phyloP scores from a whole-genome alignment of 202 grass and related monocot genomes.

The Tripidium arundinaceum region DNA sequence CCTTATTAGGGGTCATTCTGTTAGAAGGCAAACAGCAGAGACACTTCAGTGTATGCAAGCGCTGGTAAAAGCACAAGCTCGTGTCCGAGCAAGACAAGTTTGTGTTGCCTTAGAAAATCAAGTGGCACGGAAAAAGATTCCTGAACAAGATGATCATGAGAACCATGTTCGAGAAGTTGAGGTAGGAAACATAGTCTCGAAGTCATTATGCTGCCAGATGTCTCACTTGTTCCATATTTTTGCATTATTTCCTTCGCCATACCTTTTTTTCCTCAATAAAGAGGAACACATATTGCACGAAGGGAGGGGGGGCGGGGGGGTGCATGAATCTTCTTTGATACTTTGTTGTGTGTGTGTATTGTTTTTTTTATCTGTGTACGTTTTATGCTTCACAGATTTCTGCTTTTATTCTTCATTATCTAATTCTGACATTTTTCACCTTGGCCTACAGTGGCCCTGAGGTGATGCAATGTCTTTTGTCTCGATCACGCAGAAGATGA shows the following conservation, averaged over 20 bases:
- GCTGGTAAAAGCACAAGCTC: constrained; percentile 80
- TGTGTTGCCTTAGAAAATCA: constrained; percentile 80
- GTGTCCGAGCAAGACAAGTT: constrained; percentile 80
- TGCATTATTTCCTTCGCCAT: not conserved
- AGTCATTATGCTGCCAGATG: constrained; percentile 6
- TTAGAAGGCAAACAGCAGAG: constrained; percentile 89
- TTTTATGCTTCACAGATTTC: not conserved
- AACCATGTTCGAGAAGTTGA: constrained; percentile 67
- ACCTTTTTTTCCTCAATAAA: not conserved
- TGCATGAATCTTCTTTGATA: not conserved
- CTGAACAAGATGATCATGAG: constrained; percentile 63
- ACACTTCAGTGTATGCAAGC: constrained; percentile 92
- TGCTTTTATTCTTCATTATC: not conserved
- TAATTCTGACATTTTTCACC: not conserved
- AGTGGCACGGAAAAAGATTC: constrained; percentile 41
- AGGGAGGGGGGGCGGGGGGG: too few species aligned
- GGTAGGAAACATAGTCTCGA: constrained; percentile 41
- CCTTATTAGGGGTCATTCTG: constrained; percentile 79
- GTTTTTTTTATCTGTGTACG: not conserved
- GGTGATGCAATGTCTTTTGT: not conserved
- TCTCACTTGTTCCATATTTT: not conserved
- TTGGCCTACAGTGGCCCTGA: not conserved
- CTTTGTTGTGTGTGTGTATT: not conserved
- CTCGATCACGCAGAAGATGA: not conserved
- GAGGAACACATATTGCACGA: not conserved